These are phyloP conservation scores for Coemansia sp. DNA, from an alignment of 192 early-diverging fungal genomes.

Conservation along the genomic window DNA sequence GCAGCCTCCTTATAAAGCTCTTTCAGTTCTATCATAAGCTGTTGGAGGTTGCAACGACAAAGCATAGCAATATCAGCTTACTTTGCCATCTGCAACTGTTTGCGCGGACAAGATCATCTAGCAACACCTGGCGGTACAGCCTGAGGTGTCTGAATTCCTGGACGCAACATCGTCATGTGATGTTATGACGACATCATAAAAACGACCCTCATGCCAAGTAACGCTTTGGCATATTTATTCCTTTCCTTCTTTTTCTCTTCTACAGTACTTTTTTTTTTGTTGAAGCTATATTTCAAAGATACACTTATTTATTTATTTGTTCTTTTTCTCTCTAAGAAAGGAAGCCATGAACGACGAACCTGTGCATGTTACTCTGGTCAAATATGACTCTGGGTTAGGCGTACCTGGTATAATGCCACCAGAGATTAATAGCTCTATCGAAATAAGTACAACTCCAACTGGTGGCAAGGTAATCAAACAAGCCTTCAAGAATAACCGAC, in stretches of 20 bases:
- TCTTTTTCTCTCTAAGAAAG: not conserved
- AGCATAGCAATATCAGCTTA: no score
- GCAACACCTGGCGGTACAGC: no score
- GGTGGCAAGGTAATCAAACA: conserved; percentile 25
- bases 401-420: conserved; percentile 42
- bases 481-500: conserved; percentile 21
- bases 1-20: no score
- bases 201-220: not conserved
- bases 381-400: conserved; percentile 36
- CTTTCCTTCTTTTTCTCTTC: conserved; percentile 6
- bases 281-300: not conserved
- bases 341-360: conserved; percentile 17
- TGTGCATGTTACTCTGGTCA: conserved; percentile 33
- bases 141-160: no score
- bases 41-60: no score
- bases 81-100: no score
- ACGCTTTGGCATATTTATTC: not conserved
- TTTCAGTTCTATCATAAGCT: no score
- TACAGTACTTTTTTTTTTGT: not conserved
- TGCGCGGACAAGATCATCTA: no score
- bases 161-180: no score
- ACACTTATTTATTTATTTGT: not conserved
- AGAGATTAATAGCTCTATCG: conserved; percentile 22
- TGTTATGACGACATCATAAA: not conserved
- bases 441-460: conserved; percentile 22